Percentiles rank a stretch among this genome's conserved stretches.
These are phyloP conservation scores for Termitomyces sp. DNA, from an alignment of 1,284 basidiomycete genomes.

Conservation along the genomic window DNA sequence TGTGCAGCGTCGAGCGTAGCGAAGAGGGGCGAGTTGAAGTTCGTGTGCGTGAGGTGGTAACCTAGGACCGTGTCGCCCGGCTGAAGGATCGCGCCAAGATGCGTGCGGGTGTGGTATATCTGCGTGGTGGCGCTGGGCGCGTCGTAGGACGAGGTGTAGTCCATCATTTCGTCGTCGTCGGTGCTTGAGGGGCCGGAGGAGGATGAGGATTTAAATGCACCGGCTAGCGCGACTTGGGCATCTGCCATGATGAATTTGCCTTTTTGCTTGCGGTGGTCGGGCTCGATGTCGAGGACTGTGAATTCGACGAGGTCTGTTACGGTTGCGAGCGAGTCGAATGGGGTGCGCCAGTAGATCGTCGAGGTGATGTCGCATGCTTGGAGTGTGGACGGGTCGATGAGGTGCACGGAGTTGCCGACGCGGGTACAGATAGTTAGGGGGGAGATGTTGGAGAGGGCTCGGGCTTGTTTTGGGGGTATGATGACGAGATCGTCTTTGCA, in stretches of 20 bases:
- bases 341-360: conserved; percentile 86
- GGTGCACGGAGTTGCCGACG: conserved; percentile 87
- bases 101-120: conserved; percentile 95
- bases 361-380: conserved; percentile 79
- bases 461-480: conserved; percentile 79
- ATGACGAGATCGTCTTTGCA: conserved; percentile 98
- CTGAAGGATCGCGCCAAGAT: conserved; percentile 91
- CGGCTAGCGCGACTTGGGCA: conserved; percentile 87
- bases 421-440: conserved; percentile 87
- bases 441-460: conserved; percentile 81
- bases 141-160: conserved; percentile 50
- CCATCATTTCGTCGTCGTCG: conserved; percentile 53
- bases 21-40: conserved; percentile 91
- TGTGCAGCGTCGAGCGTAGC: conserved; percentile 69
- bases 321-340: conserved; percentile 81
- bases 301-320: conserved; percentile 91
- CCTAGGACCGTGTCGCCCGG: conserved; percentile 93
- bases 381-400: conserved; percentile 87
- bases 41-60: conserved; percentile 83
- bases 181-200: conserved; percentile 23
- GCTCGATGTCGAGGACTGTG: conserved; percentile 92
- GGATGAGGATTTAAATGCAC: conserved; percentile 63
- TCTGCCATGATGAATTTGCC: conserved; percentile 88
- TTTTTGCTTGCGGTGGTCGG: conserved; percentile 57
- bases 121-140: conserved; percentile 46